phyloP scores from a whole-genome alignment of 768 basidiomycete species.

The Scleroderma bovista region DNA sequence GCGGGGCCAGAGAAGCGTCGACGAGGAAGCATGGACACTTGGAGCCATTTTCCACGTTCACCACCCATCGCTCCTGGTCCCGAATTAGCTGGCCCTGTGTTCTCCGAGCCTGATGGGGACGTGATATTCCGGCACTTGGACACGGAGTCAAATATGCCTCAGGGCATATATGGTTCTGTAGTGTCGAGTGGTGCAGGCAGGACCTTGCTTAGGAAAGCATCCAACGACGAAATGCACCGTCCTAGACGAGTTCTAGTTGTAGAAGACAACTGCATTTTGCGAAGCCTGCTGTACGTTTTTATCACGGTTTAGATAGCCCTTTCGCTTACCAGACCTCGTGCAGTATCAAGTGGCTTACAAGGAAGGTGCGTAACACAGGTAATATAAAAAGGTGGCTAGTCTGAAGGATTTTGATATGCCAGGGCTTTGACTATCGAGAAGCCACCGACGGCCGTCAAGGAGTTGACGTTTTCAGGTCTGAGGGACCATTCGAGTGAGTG shows the following conservation, averaged over 20 bases:
- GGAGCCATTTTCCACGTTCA: slow-evolving; percentile 15
- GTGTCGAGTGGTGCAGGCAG: slow-evolving; percentile 56
- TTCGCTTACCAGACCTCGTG: slow-evolving; percentile 8
- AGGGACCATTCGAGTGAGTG: slow-evolving; percentile 84
- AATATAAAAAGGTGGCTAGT: background rate
- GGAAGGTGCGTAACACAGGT: slow-evolving; percentile 33
- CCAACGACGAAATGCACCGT: slow-evolving; percentile 39
- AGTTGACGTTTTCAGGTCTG: slow-evolving; percentile 63
- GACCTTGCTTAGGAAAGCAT: slow-evolving; percentile 59
- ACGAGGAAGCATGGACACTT: slow-evolving; percentile 30
- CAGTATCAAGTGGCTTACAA: slow-evolving; percentile 62
- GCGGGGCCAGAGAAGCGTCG: slow-evolving; percentile 19
- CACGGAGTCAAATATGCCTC: slow-evolving; percentile 6
- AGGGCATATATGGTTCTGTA: slow-evolving; percentile 32
- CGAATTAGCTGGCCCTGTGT: slow-evolving; percentile 11
- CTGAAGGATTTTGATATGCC: slow-evolving; percentile 2
- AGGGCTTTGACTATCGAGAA: slow-evolving; percentile 72
- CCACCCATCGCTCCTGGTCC: slow-evolving; percentile 5
- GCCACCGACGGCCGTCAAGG: slow-evolving; percentile 85
- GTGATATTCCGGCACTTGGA: slow-evolving; percentile 11
- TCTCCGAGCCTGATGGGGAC: slow-evolving; percentile 29
- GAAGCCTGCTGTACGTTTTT: slow-evolving; percentile 68
- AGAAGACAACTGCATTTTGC: slow-evolving; percentile 86
- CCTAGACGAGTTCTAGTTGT: slow-evolving; percentile 71
- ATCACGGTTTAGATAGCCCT: slow-evolving; percentile 1